phyloP scores from a whole-genome alignment of 1,284 basidiomycete genomes.

The Heimioporus retisporus region DNA sequence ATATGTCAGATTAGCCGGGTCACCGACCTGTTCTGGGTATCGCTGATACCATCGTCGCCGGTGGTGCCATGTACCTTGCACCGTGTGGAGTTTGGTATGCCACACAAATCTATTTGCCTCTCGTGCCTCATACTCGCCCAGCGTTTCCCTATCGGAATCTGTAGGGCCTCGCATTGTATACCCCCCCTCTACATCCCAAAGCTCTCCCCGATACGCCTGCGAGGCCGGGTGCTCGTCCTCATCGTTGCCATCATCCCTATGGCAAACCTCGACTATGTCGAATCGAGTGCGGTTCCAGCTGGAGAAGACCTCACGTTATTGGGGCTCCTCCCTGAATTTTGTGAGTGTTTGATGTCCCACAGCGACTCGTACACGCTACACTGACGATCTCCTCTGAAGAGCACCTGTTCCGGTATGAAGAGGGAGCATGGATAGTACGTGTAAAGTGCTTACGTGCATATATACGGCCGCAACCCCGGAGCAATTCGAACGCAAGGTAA shows the following conservation, averaged over 20 bases:
- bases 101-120: background rate
- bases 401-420: constrained; percentile 78
- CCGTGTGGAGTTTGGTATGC: constrained; percentile 75
- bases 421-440: constrained; percentile 66
- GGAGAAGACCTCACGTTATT: constrained; percentile 71
- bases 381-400: constrained; percentile 37
- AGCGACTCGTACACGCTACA: background rate
- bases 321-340: constrained; percentile 81
- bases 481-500: constrained; percentile 75
- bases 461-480: constrained; percentile 73
- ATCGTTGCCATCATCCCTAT: constrained; percentile 73
- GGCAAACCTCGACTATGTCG: constrained; percentile 68
- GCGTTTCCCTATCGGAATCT: constrained; percentile 81
- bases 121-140: constrained; percentile 30
- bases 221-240: constrained; percentile 82
- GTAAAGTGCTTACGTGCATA: constrained; percentile 77
- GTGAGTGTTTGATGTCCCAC: constrained; percentile 50
- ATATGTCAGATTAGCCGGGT: constrained; percentile 80
- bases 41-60: constrained; percentile 82
- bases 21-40: constrained; percentile 73
- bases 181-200: constrained; percentile 62
- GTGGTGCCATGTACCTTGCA: constrained; percentile 76
- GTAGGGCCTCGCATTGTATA: constrained; percentile 79
- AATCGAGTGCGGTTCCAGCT: constrained; percentile 76
- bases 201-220: constrained; percentile 72